Conservation (phyloP, 805 yeast genomes). For the Candida chauliodis region DNA sequence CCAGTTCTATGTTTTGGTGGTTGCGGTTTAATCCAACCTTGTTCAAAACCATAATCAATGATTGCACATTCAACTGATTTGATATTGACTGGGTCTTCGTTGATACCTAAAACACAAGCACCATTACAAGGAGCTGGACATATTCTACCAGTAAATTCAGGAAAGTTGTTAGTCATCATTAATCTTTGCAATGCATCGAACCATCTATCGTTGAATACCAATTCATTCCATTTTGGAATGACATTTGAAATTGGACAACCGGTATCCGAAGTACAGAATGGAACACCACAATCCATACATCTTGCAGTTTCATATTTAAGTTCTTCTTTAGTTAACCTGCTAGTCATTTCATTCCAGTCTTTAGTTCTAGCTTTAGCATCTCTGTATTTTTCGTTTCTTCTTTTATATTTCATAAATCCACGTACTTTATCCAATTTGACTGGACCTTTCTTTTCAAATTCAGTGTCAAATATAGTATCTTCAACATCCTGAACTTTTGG, state of each 20-base stretch:
- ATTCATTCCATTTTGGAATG: slow-evolving; percentile 97
- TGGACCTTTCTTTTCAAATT: slow-evolving; percentile 59
- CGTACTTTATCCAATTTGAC: slow-evolving; percentile 70
- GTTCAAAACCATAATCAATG: slow-evolving; percentile 92
- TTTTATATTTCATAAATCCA: slow-evolving; percentile 92
- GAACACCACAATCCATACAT: slow-evolving; percentile 99
- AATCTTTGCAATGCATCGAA: slow-evolving; percentile 86
- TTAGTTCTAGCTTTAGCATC: slow-evolving; percentile 67
- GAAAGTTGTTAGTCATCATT: slow-evolving; percentile 96
- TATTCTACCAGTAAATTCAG: slow-evolving; percentile 96
- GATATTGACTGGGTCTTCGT: slow-evolving; percentile 93
- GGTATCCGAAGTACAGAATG: slow-evolving; percentile 96
- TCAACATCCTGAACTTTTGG: slow-evolving; percentile 88
- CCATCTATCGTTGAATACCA: slow-evolving; percentile 94
- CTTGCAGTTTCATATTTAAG: slow-evolving; percentile 90
- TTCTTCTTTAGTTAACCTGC: slow-evolving; percentile 79
- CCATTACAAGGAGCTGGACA: slow-evolving; percentile 99
- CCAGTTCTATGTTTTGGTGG: slow-evolving; percentile 84
- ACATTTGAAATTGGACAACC: slow-evolving; percentile 98
- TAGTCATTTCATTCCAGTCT: slow-evolving; percentile 91
- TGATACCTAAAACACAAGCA: slow-evolving; percentile 87
- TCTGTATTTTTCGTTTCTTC: slow-evolving; percentile 85
- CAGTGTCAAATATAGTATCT: slow-evolving; percentile 74
- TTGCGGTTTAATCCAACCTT: slow-evolving; percentile 90
- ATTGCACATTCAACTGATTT: slow-evolving; percentile 94